These are phyloP conservation scores for Tricholoma hemisulphureum DNA, from an alignment of 768 basidiomycete species.

Conservation along the genomic window DNA sequence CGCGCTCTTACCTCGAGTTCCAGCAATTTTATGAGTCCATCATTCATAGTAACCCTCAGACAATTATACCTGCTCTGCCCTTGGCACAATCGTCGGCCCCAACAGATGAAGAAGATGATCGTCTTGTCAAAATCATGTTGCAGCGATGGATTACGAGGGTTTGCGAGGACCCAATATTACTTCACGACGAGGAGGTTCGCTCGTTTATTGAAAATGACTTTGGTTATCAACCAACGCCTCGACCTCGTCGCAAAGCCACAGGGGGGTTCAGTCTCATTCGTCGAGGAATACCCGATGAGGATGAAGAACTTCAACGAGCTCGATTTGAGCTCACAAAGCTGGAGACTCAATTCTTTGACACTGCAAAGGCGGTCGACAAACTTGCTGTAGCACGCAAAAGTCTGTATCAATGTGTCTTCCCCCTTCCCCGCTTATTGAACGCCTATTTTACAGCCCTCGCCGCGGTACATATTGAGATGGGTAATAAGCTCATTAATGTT, in stretches of 20 bases:
- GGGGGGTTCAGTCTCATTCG: slow-evolving; percentile 76
- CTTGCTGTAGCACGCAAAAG: slow-evolving; percentile 79
- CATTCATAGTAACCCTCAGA: slow-evolving; percentile 89
- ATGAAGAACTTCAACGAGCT: slow-evolving; percentile 87
- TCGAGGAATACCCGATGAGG: slow-evolving; percentile 87
- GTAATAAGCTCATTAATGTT: slow-evolving; percentile 87
- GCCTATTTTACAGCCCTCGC: slow-evolving; percentile 59
- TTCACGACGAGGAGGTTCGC: slow-evolving; percentile 89
- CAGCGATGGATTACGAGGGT: slow-evolving; percentile 94
- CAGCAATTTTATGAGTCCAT: slow-evolving; percentile 91
- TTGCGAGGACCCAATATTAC: slow-evolving; percentile 86
- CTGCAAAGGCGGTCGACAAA: slow-evolving; percentile 88
- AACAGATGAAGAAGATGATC: slow-evolving; percentile 97
- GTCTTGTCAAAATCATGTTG: slow-evolving; percentile 90
- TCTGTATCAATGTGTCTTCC: slow-evolving; percentile 30
- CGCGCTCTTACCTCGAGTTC: slow-evolving; percentile 93
- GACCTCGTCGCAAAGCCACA: slow-evolving; percentile 66
- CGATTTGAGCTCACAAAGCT: slow-evolving; percentile 90
- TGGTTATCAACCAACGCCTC: slow-evolving; percentile 86
- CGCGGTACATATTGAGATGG: slow-evolving; percentile 79
- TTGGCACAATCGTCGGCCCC: slow-evolving; percentile 96
- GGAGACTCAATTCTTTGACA: slow-evolving; percentile 89
- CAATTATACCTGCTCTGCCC: slow-evolving; percentile 93
- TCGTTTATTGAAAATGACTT: slow-evolving; percentile 98
- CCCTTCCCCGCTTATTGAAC: slow-evolving; percentile 3